Evolutionary conservation across 805 yeast genomes (phyloP).

Genomic region (Alloascoidea africana): DNA sequence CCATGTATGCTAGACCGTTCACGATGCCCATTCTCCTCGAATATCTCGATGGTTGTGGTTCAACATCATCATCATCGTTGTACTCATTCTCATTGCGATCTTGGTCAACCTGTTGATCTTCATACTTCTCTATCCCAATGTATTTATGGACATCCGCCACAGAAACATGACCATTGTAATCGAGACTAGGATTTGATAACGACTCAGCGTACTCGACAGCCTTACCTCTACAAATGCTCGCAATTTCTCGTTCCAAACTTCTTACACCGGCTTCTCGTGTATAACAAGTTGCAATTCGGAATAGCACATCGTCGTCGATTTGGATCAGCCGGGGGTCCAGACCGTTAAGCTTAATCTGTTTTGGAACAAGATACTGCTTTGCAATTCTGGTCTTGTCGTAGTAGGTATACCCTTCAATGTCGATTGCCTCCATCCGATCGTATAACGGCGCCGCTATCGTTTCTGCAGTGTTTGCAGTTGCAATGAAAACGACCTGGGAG

Average conservation of each 20-base stretch:
- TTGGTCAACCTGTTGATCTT: too few relatives aligned
- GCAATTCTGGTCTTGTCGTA: slow-evolving; percentile 67
- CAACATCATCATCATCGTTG: too few relatives aligned
- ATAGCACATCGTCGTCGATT: slow-evolving; percentile 40
- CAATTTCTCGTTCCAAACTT: slow-evolving; percentile 58
- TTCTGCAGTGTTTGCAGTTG: slow-evolving; percentile 71
- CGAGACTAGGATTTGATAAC: slow-evolving; percentile 6
- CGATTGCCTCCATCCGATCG: slow-evolving; percentile 75
- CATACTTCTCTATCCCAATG: slow-evolving; percentile 48
- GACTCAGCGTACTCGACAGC: slow-evolving; percentile 50
- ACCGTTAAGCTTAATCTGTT: slow-evolving; percentile 59
- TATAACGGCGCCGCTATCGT: slow-evolving; percentile 61
- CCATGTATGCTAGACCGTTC: slow-evolving; percentile 76
- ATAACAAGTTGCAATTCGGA: slow-evolving; percentile 48
- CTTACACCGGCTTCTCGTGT: slow-evolving; percentile 84
- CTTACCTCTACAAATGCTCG: slow-evolving; percentile 64
- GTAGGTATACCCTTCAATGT: slow-evolving; percentile 65
- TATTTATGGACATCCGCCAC: slow-evolving; percentile 47
- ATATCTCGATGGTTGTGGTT: too few relatives aligned
- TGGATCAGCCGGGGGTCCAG: slow-evolving; percentile 27
- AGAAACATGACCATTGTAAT: slow-evolving; percentile 26
- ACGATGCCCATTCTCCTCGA: slow-evolving; percentile 72
- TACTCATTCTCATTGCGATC: too few relatives aligned
- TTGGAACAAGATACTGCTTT: slow-evolving; percentile 50
- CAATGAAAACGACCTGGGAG: slow-evolving; percentile 66